These are phyloP conservation scores for Nematodospora valgi DNA, from an alignment of 805 yeast species.

Conservation along the genomic window DNA sequence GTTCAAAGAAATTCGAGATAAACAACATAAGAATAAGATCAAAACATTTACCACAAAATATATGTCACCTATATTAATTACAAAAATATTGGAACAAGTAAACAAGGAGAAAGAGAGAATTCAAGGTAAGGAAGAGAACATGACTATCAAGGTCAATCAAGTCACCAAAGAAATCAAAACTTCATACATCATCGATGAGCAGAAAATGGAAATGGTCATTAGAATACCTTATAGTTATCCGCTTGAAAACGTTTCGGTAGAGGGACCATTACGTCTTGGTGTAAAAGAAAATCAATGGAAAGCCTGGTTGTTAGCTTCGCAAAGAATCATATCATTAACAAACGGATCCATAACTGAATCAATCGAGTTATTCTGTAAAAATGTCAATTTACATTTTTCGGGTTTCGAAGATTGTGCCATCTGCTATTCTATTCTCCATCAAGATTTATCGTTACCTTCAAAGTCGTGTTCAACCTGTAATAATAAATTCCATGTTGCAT, in stretches of 20 bases:
- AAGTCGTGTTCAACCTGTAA: constrained; percentile 86
- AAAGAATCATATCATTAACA: constrained; percentile 70
- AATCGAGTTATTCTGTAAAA: constrained; percentile 63
- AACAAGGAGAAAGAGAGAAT: constrained; percentile 36
- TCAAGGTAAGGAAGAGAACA: constrained; percentile 36
- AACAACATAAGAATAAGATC: constrained; percentile 55
- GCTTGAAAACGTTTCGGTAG: constrained; percentile 65
- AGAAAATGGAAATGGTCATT: constrained; percentile 74
- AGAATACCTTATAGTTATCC: constrained; percentile 77
- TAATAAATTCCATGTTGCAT: constrained; percentile 93
- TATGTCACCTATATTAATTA: constrained; percentile 64
- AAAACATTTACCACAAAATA: constrained; percentile 59
- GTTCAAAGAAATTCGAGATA: constrained; percentile 68
- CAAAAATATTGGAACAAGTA: constrained; percentile 53
- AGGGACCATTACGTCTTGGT: constrained; percentile 78
- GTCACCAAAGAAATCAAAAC: constrained; percentile 67
- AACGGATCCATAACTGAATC: constrained; percentile 71
- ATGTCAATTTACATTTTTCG: constrained; percentile 80
- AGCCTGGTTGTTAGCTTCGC: constrained; percentile 92
- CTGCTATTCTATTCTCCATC: constrained; percentile 88
- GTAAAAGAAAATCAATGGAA: constrained; percentile 92
- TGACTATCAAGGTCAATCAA: constrained; percentile 59
- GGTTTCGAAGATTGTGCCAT: constrained; percentile 97
- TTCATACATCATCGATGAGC: constrained; percentile 79
- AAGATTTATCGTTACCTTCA: constrained; percentile 86